A percentile compares a stretch with the other conserved stretches of the same genome.
These are phyloP conservation scores for Tetraselmis striata DNA, from an alignment of 139 green algal species.

Conservation along the genomic window DNA sequence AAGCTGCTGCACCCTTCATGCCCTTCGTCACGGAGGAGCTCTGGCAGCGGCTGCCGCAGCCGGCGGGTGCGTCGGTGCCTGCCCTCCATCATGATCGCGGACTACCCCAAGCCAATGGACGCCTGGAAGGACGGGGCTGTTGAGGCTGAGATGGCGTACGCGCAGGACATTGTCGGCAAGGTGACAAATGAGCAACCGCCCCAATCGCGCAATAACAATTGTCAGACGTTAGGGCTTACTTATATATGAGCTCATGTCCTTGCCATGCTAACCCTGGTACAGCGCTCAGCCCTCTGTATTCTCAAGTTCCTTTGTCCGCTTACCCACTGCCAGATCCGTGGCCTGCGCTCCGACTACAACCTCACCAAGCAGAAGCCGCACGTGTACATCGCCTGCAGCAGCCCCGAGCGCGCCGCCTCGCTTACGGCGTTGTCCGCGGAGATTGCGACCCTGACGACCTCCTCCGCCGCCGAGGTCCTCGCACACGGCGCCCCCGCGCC, in stretches of 20 bases:
- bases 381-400: conserved; percentile 52
- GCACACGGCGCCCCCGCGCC: neutral
- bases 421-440: conserved; percentile 30
- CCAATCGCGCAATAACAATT: too few relatives aligned
- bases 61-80: conserved; percentile 55
- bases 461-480: conserved; percentile 21
- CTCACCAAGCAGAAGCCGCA: conserved; percentile 70
- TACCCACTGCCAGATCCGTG: conserved; percentile 10
- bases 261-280: too few relatives aligned
- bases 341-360: conserved; percentile 68
- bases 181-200: too few relatives aligned
- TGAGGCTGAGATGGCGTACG: conserved; percentile 61
- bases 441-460: conserved; percentile 51
- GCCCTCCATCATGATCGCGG: conserved; percentile 74
- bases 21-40: conserved; percentile 88
- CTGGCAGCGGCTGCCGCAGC: conserved; percentile 96
- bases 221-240: conserved; percentile 42
- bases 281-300: too few relatives aligned
- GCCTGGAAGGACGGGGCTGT: conserved; percentile 30
- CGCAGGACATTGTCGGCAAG: conserved; percentile 15
- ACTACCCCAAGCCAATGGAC: conserved; percentile 51
- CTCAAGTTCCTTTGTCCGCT: too few relatives aligned
- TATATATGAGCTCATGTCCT: too few relatives aligned
- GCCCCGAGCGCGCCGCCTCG: conserved; percentile 13
- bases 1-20: conserved; percentile 93